phyloP scores from a whole-genome alignment of 208 protist species.

The Phytomonas sp. region DNA sequence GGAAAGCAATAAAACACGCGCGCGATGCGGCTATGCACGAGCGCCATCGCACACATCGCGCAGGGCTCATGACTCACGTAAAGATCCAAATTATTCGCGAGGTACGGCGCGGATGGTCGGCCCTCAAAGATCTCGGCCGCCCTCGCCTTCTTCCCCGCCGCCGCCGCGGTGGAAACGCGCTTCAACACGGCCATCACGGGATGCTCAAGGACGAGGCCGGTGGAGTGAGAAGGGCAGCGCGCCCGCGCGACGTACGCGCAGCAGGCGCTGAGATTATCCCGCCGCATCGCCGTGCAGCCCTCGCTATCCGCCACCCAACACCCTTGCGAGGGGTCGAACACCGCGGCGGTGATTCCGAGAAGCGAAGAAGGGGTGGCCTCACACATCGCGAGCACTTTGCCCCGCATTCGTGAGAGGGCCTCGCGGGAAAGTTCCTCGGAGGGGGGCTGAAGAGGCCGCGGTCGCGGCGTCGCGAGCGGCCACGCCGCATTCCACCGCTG shows the following conservation, averaged over 20 bases:
- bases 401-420: conserved; percentile 20
- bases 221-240: not conserved
- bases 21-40: conserved; percentile 86
- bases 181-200: conserved; percentile 72
- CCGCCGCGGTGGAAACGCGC: conserved; percentile 28
- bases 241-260: conserved; percentile 25
- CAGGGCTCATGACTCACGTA: conserved; percentile 90
- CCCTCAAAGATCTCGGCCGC: not conserved
- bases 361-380: conserved; percentile 5
- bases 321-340: conserved; percentile 33
- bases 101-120: conserved; percentile 34
- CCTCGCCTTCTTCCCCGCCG: not conserved
- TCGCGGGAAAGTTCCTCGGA: conserved; percentile 8
- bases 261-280: conserved; percentile 23
- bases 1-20: conserved; percentile 77
- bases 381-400: conserved; percentile 1
- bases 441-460: conserved; percentile 17
- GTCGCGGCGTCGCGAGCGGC: conserved; percentile 66
- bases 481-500: conserved; percentile 42
- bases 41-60: conserved; percentile 92
- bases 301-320: conserved; percentile 41
- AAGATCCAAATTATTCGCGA: conserved; percentile 81
- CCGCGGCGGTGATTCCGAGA: conserved; percentile 38
- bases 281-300: conserved; percentile 22
- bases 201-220: conserved; percentile 44